Conservation (phyloP, 148 eudicot genomes). For the Vaccinium darrowii region DNA sequence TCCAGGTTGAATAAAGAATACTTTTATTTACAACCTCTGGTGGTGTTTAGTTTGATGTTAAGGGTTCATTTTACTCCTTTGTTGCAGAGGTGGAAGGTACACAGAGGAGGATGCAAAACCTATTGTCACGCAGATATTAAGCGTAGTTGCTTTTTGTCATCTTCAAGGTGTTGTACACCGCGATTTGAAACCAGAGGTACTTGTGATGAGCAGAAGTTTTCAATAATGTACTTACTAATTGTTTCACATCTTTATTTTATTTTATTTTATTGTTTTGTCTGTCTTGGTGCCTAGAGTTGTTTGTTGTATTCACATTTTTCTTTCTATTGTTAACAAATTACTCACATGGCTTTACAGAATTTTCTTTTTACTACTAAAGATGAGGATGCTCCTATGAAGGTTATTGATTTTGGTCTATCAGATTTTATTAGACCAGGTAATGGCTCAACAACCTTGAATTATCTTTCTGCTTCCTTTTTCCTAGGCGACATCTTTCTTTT, state of each 20-base stretch:
- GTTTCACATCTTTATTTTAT: background rate
- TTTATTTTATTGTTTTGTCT: background rate
- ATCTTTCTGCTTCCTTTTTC: slow-evolving; percentile 8
- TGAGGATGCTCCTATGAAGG: slow-evolving; percentile 79
- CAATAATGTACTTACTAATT: background rate
- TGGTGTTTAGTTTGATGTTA: background rate
- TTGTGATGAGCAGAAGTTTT: background rate
- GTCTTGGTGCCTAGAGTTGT: background rate
- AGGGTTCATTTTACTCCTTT: slow-evolving; percentile 7
- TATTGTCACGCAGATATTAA: slow-evolving; percentile 70
- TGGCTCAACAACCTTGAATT: slow-evolving; percentile 11
- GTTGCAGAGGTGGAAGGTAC: slow-evolving; percentile 87
- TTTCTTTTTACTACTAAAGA: slow-evolving; percentile 82
- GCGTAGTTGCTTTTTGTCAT: slow-evolving; percentile 87
- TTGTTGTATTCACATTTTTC: background rate
- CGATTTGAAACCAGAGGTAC: slow-evolving; percentile 96
- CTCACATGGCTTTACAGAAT: slow-evolving; percentile 55
- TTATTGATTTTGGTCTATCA: slow-evolving; percentile 94
- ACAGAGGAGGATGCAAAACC: slow-evolving; percentile 81
- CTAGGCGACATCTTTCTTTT: background rate
- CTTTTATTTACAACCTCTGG: background rate
- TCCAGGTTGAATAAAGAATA: slow-evolving; percentile 54
- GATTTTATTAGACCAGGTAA: slow-evolving; percentile 91
- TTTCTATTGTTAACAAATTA: slow-evolving; percentile 7
- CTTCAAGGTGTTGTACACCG: slow-evolving; percentile 98